These are phyloP conservation scores for Lactarius sanguifluus DNA, from an alignment of 768 basidiomycete genomes.

Conservation along the genomic window DNA sequence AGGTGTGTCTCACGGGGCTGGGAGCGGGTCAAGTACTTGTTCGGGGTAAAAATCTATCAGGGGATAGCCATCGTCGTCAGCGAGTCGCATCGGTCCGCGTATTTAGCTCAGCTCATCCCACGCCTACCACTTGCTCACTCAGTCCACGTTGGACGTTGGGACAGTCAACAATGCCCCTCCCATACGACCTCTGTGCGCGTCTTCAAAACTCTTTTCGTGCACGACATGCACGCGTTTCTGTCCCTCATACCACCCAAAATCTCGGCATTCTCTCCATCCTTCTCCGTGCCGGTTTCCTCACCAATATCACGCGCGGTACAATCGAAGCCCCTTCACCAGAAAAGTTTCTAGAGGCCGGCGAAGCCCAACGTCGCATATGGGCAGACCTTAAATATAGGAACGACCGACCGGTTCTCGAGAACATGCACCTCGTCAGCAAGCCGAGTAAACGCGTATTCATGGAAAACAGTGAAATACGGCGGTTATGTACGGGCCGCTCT, in stretches of 20 bases:
- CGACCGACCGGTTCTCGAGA: slow-evolving; percentile 76
- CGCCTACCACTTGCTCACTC: background rate
- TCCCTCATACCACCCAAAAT: slow-evolving; percentile 85
- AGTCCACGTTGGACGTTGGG: background rate
- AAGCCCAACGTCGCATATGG: slow-evolving; percentile 83
- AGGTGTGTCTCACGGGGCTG: background rate
- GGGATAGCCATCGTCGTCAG: slow-evolving; percentile 2
- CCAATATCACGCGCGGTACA: slow-evolving; percentile 79
- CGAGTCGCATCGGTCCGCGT: background rate
- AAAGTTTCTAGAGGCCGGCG: slow-evolving; percentile 56
- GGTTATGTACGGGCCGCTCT: slow-evolving; percentile 79
- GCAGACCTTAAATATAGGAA: slow-evolving; percentile 92
- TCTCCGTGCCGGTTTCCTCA: slow-evolving; percentile 86
- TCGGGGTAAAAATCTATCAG: background rate
- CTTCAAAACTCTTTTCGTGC: slow-evolving; percentile 91
- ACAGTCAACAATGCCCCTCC: slow-evolving; percentile 48
- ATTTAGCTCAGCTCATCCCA: slow-evolving; percentile 4
- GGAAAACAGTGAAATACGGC: slow-evolving; percentile 65
- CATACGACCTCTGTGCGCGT: slow-evolving; percentile 86
- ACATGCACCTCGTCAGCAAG: slow-evolving; percentile 80
- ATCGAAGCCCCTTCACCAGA: slow-evolving; percentile 59
- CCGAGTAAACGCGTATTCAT: slow-evolving; percentile 82
- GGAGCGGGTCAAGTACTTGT: slow-evolving; percentile 7
- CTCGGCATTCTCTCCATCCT: slow-evolving; percentile 91
- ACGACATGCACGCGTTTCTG: slow-evolving; percentile 71